Percentiles rank a stretch among this genome's conserved stretches.
Conservation (phyloP, 2,329 filamentous ascomycete species). For the Colletotrichum euphorbiae region DNA sequence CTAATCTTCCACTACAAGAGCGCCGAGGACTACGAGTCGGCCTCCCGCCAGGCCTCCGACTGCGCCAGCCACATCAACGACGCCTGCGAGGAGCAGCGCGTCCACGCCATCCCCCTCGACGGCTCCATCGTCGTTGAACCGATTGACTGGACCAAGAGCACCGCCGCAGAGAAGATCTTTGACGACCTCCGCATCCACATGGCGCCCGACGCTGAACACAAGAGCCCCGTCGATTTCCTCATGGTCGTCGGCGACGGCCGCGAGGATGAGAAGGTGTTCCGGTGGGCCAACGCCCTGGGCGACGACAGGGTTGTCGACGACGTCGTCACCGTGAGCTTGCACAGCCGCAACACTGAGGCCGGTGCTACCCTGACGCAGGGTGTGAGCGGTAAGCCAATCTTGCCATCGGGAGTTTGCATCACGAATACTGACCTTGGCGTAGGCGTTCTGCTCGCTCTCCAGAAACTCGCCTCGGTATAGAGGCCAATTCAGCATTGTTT, state of each 20-base stretch:
- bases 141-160: conserved; percentile 87
- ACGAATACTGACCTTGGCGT: not conserved
- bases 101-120: conserved; percentile 85
- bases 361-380: conserved; percentile 88
- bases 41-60: conserved; percentile 84
- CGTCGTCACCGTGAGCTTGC: conserved; percentile 87
- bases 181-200: conserved; percentile 62
- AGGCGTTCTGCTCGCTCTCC: conserved; percentile 58
- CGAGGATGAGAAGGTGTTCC: conserved; percentile 93
- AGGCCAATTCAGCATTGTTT: not conserved
- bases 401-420: no score
- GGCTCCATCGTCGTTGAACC: conserved; percentile 87
- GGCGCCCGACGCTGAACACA: conserved; percentile 47
- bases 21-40: conserved; percentile 80
- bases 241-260: conserved; percentile 91
- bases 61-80: conserved; percentile 97
- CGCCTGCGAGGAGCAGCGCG: conserved; percentile 83
- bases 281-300: conserved; percentile 87
- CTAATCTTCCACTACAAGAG: conserved; percentile 91
- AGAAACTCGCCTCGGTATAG: conserved; percentile 50
- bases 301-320: conserved; percentile 70
- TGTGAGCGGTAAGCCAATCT: conserved; percentile 77
- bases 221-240: conserved; percentile 79
- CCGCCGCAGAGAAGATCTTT: conserved; percentile 81
- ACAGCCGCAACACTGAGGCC: conserved; percentile 89